Percentiles rank a stretch among this genome's conserved stretches.
Evolutionary conservation across 306 rosid genomes (phyloP).

Genomic region (Fragaria nilgerrensis): DNA sequence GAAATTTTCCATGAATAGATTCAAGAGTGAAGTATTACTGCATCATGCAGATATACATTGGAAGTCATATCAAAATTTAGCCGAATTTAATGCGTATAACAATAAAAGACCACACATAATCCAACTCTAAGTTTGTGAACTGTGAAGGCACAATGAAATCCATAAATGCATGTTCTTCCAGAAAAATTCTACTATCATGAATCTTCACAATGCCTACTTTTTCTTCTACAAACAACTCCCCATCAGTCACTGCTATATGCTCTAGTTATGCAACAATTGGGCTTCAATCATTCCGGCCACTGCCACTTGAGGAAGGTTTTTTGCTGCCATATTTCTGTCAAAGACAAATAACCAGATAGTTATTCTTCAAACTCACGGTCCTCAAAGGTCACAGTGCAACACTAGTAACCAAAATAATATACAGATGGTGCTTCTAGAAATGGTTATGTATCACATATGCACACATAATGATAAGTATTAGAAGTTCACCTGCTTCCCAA

Average conservation of each 20-base stretch:
- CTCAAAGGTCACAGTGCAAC: neutral
- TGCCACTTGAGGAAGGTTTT: conserved; percentile 23
- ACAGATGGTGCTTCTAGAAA: neutral
- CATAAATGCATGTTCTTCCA: conserved; percentile 36
- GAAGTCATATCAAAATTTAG: conserved; percentile 15
- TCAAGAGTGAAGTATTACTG: neutral
- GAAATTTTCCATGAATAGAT: conserved; percentile 1
- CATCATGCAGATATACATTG: conserved; percentile 12
- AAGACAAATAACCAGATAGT: neutral
- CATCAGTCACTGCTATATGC: conserved; percentile 25
- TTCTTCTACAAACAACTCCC: conserved; percentile 9
- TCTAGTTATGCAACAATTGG: conserved; percentile 22
- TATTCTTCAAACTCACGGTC: conserved; percentile 2
- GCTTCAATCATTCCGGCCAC: conserved; percentile 41
- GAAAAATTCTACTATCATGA: conserved; percentile 41
- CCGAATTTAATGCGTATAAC: conserved; percentile 28
- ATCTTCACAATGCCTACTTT: conserved; percentile 47
- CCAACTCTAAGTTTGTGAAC: conserved; percentile 30
- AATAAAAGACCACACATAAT: conserved; percentile 18
- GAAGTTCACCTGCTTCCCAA: conserved; percentile 77
- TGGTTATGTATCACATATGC: neutral
- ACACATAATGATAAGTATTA: conserved; percentile 6
- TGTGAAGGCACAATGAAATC: conserved; percentile 36
- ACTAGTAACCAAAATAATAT: neutral
- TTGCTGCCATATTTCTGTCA: conserved; percentile 29